Evolutionary conservation across 2,329 filamentous ascomycete genomes (phyloP), one percentile per base, ranked within the genome.

Genomic region (Metarhizium anisopliae): DNA sequence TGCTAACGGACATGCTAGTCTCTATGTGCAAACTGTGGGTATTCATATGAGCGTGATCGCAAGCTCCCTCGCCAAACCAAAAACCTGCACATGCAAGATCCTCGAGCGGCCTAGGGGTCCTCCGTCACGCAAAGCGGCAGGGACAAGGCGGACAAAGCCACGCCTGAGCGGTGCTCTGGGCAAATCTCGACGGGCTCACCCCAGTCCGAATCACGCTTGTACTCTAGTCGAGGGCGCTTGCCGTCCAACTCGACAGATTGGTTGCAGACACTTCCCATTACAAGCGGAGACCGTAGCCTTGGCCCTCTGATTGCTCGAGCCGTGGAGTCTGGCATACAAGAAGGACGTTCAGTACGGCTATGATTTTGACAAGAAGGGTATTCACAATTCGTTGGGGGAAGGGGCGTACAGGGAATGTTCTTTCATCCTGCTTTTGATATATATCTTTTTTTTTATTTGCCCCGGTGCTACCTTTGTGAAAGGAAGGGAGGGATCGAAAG

Each of bases 11-110:
- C 32, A 11, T 11, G 18, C 67, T 0, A 92, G 89, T 87, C 89
- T 35, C 82, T 97, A 4, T 97, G 93, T 75, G 89, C 92, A 72
- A 96, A 95, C 69, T 97, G 93, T 69, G 93, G 91, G 56, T 86
- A 92, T 63, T 74, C 93, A 20, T 96, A 89, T 68, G 93, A 96
- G 72, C 86, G 90, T 55, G 89, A 95, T 70, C 87, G 89, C 71
- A 85, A 86, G 61, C 78, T 96, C 0, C 92, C 93, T 8, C 70
- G 72, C 29, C 72, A 73, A 59, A 74, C 67, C 47, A 71, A 71
- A 66, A 73, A 74, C 59, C 63, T 74, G 52, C 68, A 74, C 62
- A 56, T 69, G 54, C 60, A 67, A 43, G 59, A 62, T 45, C 51
- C 42, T 6, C 55, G 60, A n/a, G 53, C 47, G 40, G 63, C 62